Conservation (phyloP, 768 basidiomycete species). For the Lactarius hengduanensis region DNA sequence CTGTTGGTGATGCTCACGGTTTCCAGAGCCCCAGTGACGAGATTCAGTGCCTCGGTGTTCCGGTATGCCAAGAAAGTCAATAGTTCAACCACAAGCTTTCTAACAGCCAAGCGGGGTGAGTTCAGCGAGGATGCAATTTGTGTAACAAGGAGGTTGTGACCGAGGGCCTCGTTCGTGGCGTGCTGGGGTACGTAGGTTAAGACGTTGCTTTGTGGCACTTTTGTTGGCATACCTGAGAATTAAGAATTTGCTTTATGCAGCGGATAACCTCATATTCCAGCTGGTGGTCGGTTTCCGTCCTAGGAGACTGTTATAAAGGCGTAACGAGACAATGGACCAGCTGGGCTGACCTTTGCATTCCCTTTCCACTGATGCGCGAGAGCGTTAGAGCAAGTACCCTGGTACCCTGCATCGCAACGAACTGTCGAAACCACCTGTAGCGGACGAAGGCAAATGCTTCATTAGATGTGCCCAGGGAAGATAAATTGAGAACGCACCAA, state of each 20-base stretch:
- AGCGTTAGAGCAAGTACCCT: constrained; percentile 81
- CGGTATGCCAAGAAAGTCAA: constrained; percentile 71
- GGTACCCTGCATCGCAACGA: constrained; percentile 75
- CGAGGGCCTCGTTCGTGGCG: constrained; percentile 70
- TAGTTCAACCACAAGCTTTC: constrained; percentile 77
- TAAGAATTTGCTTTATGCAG: constrained; percentile 81
- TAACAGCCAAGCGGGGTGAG: constrained; percentile 73
- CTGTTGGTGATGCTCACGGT: constrained; percentile 64
- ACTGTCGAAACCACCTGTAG: constrained; percentile 74
- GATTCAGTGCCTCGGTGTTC: constrained; percentile 55
- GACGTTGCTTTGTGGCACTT: constrained; percentile 5
- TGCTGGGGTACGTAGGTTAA: constrained; percentile 25
- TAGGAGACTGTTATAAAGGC: constrained; percentile 29
- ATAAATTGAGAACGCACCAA: constrained; percentile 47
- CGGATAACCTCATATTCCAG: constrained; percentile 89
- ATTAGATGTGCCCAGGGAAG: constrained; percentile 1
- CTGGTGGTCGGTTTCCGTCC: constrained; percentile 60
- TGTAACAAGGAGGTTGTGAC: constrained; percentile 68
- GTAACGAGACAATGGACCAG: constrained; percentile 9
- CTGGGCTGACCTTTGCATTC: constrained; percentile 52
- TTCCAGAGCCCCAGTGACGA: constrained; percentile 76
- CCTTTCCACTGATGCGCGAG: constrained; percentile 71
- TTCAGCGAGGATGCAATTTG: constrained; percentile 82
- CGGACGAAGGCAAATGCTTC: background rate
- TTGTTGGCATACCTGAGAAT: constrained; percentile 49